A percentile compares a stretch with the other conserved stretches of the same genome.
phyloP scores from a whole-genome alignment of 2,329 filamentous ascomycete species.

The Ophiostoma sp. region DNA sequence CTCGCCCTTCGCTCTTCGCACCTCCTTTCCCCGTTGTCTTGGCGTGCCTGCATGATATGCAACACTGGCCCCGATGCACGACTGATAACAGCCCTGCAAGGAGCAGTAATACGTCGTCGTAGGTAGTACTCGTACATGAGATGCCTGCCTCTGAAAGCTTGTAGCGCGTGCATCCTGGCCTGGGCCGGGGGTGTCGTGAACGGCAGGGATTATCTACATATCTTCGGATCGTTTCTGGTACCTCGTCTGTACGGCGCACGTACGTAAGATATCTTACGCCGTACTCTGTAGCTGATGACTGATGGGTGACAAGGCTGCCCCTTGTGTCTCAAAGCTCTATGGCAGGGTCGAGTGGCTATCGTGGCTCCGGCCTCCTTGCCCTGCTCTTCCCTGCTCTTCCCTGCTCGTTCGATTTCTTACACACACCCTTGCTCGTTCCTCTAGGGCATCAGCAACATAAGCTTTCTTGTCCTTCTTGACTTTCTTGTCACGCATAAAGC shows the following conservation, averaged over 20 bases:
- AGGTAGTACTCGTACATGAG: too few species aligned
- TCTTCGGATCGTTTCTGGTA: neutral
- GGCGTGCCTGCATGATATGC: constrained; percentile 11
- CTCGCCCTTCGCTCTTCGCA: constrained; percentile 9
- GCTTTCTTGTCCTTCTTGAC: neutral
- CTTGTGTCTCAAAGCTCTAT: neutral
- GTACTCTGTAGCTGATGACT: too few species aligned
- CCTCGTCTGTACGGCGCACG: too few species aligned
- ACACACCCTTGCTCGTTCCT: neutral
- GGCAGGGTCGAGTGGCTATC: neutral
- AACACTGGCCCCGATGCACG: neutral
- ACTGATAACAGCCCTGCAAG: too few species aligned
- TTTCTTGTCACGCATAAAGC: neutral
- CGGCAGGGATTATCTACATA: neutral
- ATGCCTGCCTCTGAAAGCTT: constrained; percentile 2
- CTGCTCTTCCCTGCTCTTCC: neutral
- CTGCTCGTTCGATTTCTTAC: neutral
- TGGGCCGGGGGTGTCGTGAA: neutral
- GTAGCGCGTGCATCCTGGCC: neutral
- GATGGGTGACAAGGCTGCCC: neutral
- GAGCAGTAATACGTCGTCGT: too few species aligned
- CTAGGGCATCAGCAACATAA: neutral
- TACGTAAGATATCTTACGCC: neutral
- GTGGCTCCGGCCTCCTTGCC: too few species aligned
- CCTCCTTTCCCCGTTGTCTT: constrained; percentile 7